Percentiles rank a stretch among this genome's conserved stretches.
Conservation (phyloP, 305 asterid genomes). For the Solanum hybrid region DNA sequence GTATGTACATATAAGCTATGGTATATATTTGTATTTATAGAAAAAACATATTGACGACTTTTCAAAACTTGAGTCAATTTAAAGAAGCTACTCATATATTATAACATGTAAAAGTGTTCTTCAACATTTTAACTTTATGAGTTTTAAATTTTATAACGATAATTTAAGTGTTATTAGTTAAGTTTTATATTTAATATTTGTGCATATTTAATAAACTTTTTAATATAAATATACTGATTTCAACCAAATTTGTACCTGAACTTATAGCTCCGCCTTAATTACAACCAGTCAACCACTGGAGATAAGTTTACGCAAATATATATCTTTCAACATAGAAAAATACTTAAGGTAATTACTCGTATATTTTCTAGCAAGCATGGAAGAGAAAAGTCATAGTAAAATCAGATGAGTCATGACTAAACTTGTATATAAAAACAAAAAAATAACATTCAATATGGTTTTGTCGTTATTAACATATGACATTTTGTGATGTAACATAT, state of each 20-base stretch:
- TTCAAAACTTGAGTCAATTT: background rate
- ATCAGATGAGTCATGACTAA: background rate
- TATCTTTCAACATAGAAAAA: background rate
- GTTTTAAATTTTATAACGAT: too few relatives aligned
- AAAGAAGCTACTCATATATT: background rate
- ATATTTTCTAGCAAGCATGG: background rate
- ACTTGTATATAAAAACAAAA: background rate
- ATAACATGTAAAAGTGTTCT: background rate
- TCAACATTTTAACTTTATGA: too few relatives aligned
- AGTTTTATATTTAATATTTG: too few relatives aligned
- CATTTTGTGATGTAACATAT: background rate
- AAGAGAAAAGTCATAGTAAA: background rate
- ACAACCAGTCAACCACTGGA: background rate
- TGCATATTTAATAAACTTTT: too few relatives aligned
- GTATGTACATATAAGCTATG: background rate
- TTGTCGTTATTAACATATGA: background rate
- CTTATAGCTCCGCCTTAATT: too few relatives aligned
- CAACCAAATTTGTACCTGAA: rapidly evolving
- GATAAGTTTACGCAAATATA: background rate
- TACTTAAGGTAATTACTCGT: background rate
- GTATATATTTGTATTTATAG: background rate
- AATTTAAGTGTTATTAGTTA: too few relatives aligned
- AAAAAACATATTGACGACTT: background rate
- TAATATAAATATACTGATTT: too few relatives aligned
- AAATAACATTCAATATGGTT: background rate